A percentile compares a stretch with the other conserved stretches of the same genome.
Conservation (phyloP, 805 yeast genomes). For the Blastobotrys mokoenaii region DNA sequence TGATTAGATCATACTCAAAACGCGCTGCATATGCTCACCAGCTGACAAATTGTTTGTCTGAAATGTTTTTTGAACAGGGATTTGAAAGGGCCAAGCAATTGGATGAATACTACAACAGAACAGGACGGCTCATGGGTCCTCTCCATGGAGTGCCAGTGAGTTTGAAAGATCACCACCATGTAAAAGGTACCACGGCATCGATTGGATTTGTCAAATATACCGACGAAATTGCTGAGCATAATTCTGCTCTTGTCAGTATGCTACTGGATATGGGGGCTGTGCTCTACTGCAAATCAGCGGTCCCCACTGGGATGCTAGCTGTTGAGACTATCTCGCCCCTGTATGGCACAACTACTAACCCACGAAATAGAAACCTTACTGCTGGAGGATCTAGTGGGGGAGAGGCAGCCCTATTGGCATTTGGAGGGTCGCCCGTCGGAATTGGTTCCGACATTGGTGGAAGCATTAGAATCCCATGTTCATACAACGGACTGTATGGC, state of each 20-base stretch:
- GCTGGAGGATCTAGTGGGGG: constrained; percentile 53
- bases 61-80: constrained; percentile 48
- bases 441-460: constrained; percentile 49
- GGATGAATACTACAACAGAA: constrained; percentile 40
- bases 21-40: constrained; percentile 54
- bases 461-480: constrained; percentile 42
- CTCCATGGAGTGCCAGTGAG: constrained; percentile 63
- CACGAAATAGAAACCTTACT: constrained; percentile 35
- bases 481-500: constrained; percentile 41
- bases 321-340: constrained; percentile 38
- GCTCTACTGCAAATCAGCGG: constrained; percentile 44
- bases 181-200: constrained; percentile 41
- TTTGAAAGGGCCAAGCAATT: constrained; percentile 44
- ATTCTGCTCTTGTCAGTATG: constrained; percentile 9
- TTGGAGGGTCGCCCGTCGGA: constrained; percentile 44
- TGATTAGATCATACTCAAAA: constrained; percentile 47
- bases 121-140: constrained; percentile 49
- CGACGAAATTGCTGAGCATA: constrained; percentile 8
- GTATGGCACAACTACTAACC: constrained; percentile 40
- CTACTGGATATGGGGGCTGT: constrained; percentile 43
- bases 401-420: constrained; percentile 39
- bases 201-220: constrained; percentile 32
- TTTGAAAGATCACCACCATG: constrained; percentile 42
- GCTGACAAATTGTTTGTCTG: constrained; percentile 33
- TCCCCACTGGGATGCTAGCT: constrained; percentile 43